Evolutionary conservation across 176 grass and related monocot genomes (phyloP), one percentile per base, ranked within the genome.

Genomic region (Musa schizocarpa): DNA sequence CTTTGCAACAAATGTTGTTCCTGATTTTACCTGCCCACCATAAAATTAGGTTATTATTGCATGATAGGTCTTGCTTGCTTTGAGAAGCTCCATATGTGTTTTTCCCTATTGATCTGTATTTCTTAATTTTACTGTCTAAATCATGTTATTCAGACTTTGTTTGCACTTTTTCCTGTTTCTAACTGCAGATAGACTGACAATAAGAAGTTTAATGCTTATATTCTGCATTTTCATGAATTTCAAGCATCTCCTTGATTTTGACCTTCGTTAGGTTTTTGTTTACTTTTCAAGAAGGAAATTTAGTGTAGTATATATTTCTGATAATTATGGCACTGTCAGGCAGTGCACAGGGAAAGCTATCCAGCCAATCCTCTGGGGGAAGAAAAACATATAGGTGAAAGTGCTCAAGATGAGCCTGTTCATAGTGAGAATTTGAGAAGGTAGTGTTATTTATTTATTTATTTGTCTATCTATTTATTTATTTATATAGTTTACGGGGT

Each of bases 301-400:
- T 43, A 43, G 34, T 43, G 34, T 43, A 43, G 34, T 6, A 43
- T 43, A 43, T 43, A 43, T 43, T 43, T 43, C 34, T 43, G 34
- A 43, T 43, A 43, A 43, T 43, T 6, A 43, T 43, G 34, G 34
- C 34, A 12, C 14, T 63, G 70, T 34, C 68, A 88, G 89, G 76
- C 19, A 74, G 82, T 86, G 83, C 89, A 88, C 77, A 65, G 54
- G 52, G 81, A 80, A 51, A 84, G 53, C 34, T 59, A 72, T n/a
- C 61, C 54, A 6, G 65, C 13, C 21, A 52, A 75, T 58, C 25
- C 72, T 61, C 71, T 53, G 27, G 72, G 77, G 75, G 66, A 82
- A 62, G 72, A 70, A 66, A 78, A 88, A 70, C 11, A 22, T 29
- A 74, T 67, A 22, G 34, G 51, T 71, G 56, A 80, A 19, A 29